phyloP scores from a whole-genome alignment of 257 asterid species.

The Gentiana straminea region DNA sequence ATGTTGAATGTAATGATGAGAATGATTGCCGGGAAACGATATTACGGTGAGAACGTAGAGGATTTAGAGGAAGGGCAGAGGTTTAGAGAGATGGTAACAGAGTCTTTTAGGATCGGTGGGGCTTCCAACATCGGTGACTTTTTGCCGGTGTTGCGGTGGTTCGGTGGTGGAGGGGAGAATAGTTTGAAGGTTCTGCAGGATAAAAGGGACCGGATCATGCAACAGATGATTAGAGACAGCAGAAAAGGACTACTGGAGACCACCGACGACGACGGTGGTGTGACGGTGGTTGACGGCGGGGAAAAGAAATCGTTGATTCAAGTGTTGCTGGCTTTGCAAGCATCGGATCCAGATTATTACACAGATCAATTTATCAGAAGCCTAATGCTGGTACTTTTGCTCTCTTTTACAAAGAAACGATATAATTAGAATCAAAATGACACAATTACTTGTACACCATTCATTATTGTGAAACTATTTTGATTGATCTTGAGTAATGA shows the following conservation, averaged over 20 bases:
- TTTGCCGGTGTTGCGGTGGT: slow-evolving; percentile 19
- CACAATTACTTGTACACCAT: too few species aligned
- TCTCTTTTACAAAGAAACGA: neutral
- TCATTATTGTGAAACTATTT: too few species aligned
- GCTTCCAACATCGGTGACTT: slow-evolving; percentile 17
- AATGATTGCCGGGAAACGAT: slow-evolving; percentile 31
- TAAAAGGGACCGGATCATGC: slow-evolving; percentile 38
- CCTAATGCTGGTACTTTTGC: slow-evolving; percentile 18
- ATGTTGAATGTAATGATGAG: slow-evolving; percentile 28
- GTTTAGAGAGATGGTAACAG: slow-evolving; percentile 16
- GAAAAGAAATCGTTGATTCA: slow-evolving; percentile 18
- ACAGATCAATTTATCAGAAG: slow-evolving; percentile 19
- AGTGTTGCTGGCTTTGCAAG: slow-evolving; percentile 17
- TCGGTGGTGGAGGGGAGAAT: slow-evolving; percentile 14
- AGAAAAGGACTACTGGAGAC: slow-evolving; percentile 15
- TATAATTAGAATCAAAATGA: neutral
- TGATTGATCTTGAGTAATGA: too few species aligned
- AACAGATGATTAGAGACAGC: slow-evolving; percentile 33
- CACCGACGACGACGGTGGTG: neutral
- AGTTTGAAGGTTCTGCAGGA: slow-evolving; percentile 18
- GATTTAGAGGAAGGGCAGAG: slow-evolving; percentile 11
- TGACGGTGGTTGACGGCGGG: neutral
- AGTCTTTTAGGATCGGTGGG: slow-evolving; percentile 9
- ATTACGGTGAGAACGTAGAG: slow-evolving; percentile 23
- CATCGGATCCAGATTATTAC: slow-evolving; percentile 20